Percentiles rank a stretch among this genome's conserved stretches.
Conservation (phyloP, 176 grass and related monocot genomes). For the Secale cereale region DNA sequence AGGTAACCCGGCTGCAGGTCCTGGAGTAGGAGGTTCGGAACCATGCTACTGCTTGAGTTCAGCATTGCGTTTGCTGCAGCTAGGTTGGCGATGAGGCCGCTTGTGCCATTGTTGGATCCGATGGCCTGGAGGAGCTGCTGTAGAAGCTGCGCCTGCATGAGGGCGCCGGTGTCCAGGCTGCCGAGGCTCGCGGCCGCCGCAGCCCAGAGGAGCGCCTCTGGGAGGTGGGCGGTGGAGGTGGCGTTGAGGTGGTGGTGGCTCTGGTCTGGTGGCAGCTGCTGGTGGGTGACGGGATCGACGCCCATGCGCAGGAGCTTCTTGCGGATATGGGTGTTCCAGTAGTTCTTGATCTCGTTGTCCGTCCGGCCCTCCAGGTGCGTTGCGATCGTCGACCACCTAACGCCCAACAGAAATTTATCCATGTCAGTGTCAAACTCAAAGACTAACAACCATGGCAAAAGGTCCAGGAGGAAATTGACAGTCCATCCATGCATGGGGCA, state of each 20-base stretch:
- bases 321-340: constrained; percentile 63
- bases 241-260: neutral
- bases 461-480: neutral
- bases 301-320: constrained; percentile 70
- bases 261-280: constrained; percentile 15
- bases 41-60: neutral
- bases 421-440: neutral
- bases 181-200: constrained; percentile 11
- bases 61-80: neutral
- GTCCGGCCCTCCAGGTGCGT: constrained; percentile 51
- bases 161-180: neutral
- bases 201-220: neutral
- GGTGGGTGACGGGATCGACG: constrained; percentile 69
- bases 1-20: neutral
- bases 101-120: neutral
- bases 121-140: constrained; percentile 31
- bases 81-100: neutral
- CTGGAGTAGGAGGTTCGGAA: neutral
- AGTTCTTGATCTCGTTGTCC: constrained; percentile 73
- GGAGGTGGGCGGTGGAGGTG: neutral
- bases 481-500: neutral
- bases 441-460: constrained; percentile 3
- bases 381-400: constrained; percentile 74
- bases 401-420: neutral
- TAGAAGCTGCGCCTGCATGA: constrained; percentile 31